Evolutionary conservation across 2,329 filamentous ascomycete species (phyloP), one percentile per base, ranked within the genome.

Genomic region (Verticillium klebahnii): DNA sequence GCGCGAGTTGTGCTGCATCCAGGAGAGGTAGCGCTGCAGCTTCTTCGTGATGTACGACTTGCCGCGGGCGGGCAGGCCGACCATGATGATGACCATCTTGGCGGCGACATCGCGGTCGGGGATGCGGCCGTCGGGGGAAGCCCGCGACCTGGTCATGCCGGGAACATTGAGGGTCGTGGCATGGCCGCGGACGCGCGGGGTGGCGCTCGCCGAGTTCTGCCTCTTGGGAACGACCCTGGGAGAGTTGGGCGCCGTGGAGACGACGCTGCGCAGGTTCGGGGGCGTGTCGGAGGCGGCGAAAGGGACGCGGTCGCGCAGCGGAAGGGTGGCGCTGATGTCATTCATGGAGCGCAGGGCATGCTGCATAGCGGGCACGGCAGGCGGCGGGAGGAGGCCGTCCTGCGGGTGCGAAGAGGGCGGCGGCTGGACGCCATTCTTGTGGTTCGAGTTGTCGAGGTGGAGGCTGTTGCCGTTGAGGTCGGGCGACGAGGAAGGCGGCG

Each of bases 21-120:
- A 99, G 58, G 96, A 94, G 58, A 99, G 80, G 73, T 98, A 99
- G 64, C 95, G 86, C 63, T 95, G 91, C 65, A 99, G 85, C 79
- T 99, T 99, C 82, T 98, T 98, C 64, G 95, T 98, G 70, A 99
- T 96, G 77, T 99, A 99, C 61, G 93, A 97, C 79, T 99, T 99
- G 73, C 95, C 95, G 70, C 95, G 85, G 11, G 95, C 95, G 2
- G 95, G 95, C 69, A 99, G 80, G 66, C 95, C 95, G 64, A 99
- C 95, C 95, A 99, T 99, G 74, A 99, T 88, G 70, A 99, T 96
- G 72, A 98, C 92, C 65, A 99, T 82, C 81, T 99, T 99, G 50
- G 95, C 91, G 58, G 93, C 95, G 58, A 99, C 91, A 83, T 99
- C 95, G 71, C 94, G 86, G 72, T 94, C 89, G 61, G 95, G 90